A percentile compares a stretch with the other conserved stretches of the same genome.
phyloP scores from a whole-genome alignment of 108 stramenopile species.

The Heterococcus sp. region DNA sequence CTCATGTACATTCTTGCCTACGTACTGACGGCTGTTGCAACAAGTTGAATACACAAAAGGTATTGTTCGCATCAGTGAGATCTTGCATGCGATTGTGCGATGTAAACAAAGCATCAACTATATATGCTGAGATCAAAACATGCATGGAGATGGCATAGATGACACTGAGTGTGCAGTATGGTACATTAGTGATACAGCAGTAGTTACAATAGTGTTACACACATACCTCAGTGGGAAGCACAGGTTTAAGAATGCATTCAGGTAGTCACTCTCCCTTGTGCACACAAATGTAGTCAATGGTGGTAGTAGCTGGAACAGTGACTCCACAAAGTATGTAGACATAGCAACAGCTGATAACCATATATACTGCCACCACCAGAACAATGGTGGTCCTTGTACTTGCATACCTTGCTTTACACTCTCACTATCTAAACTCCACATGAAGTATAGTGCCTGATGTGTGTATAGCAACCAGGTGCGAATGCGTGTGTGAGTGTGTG shows the following conservation, averaged over 20 bases:
- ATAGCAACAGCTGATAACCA: conserved; percentile 83
- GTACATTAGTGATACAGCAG: too few species aligned
- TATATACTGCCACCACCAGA: conserved; percentile 97
- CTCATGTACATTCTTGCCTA: conserved; percentile 86
- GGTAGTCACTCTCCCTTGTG: conserved; percentile 29
- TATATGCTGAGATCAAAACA: too few species aligned
- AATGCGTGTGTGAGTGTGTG: too few species aligned
- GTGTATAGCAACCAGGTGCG: neutral
- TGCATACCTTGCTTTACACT: neutral
- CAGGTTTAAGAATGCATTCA: neutral
- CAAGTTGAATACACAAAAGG: too few species aligned
- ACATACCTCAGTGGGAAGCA: conserved; percentile 2
- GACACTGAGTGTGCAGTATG: too few species aligned
- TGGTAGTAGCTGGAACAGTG: conserved; percentile 60
- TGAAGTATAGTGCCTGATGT: neutral
- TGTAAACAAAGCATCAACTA: too few species aligned
- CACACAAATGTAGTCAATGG: conserved; percentile 9
- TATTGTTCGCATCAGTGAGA: too few species aligned
- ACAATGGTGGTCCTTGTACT: conserved; percentile 43
- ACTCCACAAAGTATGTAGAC: conserved; percentile 77
- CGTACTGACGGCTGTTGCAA: conserved; percentile 70
- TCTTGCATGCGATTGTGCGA: too few species aligned
- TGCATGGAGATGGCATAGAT: too few species aligned
- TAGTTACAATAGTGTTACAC: too few species aligned
- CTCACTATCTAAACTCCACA: neutral